Percentiles rank a stretch among this genome's conserved stretches.
Conservation (phyloP, 257 asterid genomes). For the Rehmannia glutinosa region DNA sequence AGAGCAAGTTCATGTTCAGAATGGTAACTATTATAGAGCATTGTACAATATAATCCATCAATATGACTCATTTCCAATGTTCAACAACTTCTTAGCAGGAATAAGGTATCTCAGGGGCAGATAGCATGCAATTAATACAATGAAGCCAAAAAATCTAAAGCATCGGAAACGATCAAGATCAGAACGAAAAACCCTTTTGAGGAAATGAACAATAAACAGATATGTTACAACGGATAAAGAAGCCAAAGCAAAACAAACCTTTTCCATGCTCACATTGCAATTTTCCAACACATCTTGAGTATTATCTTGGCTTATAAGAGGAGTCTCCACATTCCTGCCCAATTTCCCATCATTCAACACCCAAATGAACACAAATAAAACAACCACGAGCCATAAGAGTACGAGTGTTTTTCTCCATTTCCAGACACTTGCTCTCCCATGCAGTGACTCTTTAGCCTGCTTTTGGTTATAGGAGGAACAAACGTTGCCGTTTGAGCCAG, state of each 20-base stretch:
- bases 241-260: slow-evolving; percentile 33
- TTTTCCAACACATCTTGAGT: slow-evolving; percentile 28
- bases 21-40: no score
- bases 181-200: background rate
- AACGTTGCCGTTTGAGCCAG: slow-evolving; percentile 31
- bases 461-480: slow-evolving; percentile 32
- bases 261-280: slow-evolving; percentile 51
- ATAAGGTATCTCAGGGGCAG: background rate
- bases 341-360: slow-evolving; percentile 23
- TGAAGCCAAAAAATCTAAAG: background rate
- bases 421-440: slow-evolving; percentile 32
- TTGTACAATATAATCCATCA: background rate
- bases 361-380: slow-evolving; percentile 32
- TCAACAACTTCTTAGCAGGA: background rate
- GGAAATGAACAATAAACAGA: slow-evolving; percentile 18
- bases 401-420: slow-evolving; percentile 35
- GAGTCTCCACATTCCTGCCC: slow-evolving; percentile 21
- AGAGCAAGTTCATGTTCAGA: background rate
- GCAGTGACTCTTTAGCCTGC: slow-evolving; percentile 28
- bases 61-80: background rate
- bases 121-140: background rate
- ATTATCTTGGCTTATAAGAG: slow-evolving; percentile 27
- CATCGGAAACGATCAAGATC: background rate
- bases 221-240: slow-evolving; percentile 26
- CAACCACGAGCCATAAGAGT: slow-evolving; percentile 30